phyloP scores from a whole-genome alignment of 148 eudicot species.

The Cornus florida region DNA sequence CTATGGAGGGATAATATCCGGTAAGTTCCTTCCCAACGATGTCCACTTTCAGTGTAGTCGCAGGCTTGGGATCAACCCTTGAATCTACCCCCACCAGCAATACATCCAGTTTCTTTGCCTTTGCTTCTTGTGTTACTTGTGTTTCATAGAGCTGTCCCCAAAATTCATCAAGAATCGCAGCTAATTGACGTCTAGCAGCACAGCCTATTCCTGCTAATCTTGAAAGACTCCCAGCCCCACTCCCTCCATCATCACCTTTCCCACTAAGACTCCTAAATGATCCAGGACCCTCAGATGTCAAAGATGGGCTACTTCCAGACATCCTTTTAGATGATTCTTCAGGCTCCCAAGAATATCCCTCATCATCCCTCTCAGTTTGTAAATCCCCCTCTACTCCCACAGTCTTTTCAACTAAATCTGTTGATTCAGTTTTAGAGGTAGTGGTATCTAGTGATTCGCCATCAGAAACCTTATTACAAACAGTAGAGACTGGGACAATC shows the following conservation, averaged over 20 bases:
- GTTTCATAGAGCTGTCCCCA: conserved; percentile 98
- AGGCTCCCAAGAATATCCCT: conserved; percentile 49
- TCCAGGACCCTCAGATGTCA: conserved; percentile 63
- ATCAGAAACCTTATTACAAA: conserved; percentile 29
- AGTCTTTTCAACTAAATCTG: conserved; percentile 43
- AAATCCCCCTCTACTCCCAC: conserved; percentile 44
- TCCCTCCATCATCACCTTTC: conserved; percentile 72
- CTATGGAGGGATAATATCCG: conserved; percentile 37
- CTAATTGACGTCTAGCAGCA: conserved; percentile 82
- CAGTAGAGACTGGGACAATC: conserved; percentile 23
- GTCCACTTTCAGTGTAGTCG: conserved; percentile 31
- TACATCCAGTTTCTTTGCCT: conserved; percentile 60
- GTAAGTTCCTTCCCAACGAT: conserved; percentile 38
- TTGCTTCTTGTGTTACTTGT: conserved; percentile 69
- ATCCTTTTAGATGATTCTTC: conserved; percentile 50
- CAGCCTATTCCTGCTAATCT: conserved; percentile 91
- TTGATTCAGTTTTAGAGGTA: conserved; percentile 28
- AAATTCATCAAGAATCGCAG: conserved; percentile 84
- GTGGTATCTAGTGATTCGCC: conserved; percentile 22
- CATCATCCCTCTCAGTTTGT: conserved; percentile 41
- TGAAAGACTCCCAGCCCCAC: conserved; percentile 79
- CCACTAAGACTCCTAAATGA: conserved; percentile 75
- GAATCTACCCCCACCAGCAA: conserved; percentile 60
- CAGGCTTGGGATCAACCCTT: conserved; percentile 42
- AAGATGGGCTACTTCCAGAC: conserved; percentile 35